A percentile compares a stretch with the other conserved stretches of the same genome.
phyloP scores from a whole-genome alignment of 2,329 filamentous ascomycete genomes.

The Fonsecaea erecta region DNA sequence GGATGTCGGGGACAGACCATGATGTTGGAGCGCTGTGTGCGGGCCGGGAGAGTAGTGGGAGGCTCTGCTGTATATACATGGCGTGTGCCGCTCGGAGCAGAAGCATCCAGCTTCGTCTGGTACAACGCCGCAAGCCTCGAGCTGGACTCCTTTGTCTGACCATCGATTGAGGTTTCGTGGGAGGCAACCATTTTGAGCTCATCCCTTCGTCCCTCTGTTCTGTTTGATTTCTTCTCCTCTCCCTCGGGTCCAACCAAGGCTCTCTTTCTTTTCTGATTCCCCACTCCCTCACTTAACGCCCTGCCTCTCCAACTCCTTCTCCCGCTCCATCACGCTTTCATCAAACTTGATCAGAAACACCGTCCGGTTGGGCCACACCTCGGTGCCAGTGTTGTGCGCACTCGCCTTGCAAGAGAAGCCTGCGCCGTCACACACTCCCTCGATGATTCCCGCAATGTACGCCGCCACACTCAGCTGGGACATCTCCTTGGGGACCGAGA shows the following conservation, averaged over 20 bases:
- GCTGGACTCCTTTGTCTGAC: background rate
- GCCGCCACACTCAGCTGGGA: slow-evolving; percentile 94
- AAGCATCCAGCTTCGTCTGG: background rate
- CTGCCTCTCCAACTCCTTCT: slow-evolving; percentile 74
- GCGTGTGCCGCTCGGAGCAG: background rate
- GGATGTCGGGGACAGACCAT: background rate
- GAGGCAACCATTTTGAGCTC: background rate
- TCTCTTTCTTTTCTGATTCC: background rate
- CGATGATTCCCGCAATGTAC: slow-evolving; percentile 91
- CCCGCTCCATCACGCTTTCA: slow-evolving; percentile 86
- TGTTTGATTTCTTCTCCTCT: background rate
- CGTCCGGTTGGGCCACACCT: slow-evolving; percentile 95
- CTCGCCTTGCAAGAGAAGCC: slow-evolving; percentile 88
- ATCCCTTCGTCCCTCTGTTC: background rate
- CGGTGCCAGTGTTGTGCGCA: slow-evolving; percentile 73
- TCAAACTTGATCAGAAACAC: slow-evolving; percentile 95
- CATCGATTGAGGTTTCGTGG: background rate
- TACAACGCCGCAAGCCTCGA: background rate
- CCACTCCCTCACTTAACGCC: slow-evolving; percentile 50
- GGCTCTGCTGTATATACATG: background rate
- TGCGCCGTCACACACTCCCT: slow-evolving; percentile 92
- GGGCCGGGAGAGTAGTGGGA: background rate
- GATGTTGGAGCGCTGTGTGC: background rate
- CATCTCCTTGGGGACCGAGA: slow-evolving; percentile 93
- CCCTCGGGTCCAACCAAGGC: background rate